Evolutionary conservation across 2,329 filamentous ascomycete species (phyloP), one percentile per base, ranked within the genome.

Genomic region (Fusarium newnesense): DNA sequence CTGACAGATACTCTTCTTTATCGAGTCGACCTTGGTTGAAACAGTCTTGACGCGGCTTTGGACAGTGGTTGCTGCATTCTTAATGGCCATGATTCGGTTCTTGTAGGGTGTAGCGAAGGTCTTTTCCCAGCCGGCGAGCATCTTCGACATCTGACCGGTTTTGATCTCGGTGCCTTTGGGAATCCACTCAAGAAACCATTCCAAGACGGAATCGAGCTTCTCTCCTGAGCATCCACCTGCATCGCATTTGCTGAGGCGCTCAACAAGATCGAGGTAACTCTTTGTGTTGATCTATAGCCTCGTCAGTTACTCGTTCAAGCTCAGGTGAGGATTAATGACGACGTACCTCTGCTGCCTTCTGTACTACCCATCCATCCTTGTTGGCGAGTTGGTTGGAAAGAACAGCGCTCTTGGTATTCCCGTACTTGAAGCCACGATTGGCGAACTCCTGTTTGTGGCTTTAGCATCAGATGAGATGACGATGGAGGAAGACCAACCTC

Each of bases 101-200:
- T 65, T 56, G 42, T 70, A 72, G 4, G 53, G 46, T 4, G 36
- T 58, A 12, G 58, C 53, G 16, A 74, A 74, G 30, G 61, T 52
- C 26, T 61, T 57, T 19, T 63, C 13, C 72, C 72, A 74, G 9
- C 59, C 69, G 4, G 60, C 39, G 6, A 74, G 26, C 60, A 66
- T 61, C 8, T 2, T 46, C 4, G 60, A 42, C 39, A 74, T 62
- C 15, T 61, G 46, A n/a, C 72, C 68, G 7, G 58, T 60, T n/a
- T 36, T 59, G 28, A 72, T 66, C 15, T 72, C 59, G 2, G 40
- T 54, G 10, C 54, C 59, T 12, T 28, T 24, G 6, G 58, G 39
- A 28, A 72, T 72, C 69, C 69, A 72, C 18, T 72, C 40, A 11
- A 50, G 15, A 34, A 72, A 72, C 69, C 69, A 72, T 4, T 60